Conservation (phyloP, 75 land plant genomes). For the Larix kaempferi region DNA sequence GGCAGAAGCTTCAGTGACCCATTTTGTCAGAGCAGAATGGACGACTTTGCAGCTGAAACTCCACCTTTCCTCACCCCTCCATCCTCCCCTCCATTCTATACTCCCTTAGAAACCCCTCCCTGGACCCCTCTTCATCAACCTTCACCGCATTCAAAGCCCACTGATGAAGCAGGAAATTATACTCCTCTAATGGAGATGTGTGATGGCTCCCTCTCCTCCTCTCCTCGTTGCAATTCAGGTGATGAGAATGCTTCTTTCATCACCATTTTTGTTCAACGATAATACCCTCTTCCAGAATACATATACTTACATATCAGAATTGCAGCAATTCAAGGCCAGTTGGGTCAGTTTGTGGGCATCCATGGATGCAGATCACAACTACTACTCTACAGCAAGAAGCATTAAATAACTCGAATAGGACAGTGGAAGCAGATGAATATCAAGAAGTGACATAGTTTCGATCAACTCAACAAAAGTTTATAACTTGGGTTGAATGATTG, state of each 20-base stretch:
- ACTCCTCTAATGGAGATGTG: neutral
- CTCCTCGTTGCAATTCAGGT: neutral
- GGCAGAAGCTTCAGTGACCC: constrained; percentile 5
- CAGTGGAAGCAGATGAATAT: too few relatives aligned
- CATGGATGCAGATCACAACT: too few relatives aligned
- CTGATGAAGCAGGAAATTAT: neutral
- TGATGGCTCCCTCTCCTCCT: neutral
- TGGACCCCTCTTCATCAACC: neutral
- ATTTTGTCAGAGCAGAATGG: neutral
- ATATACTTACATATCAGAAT: too few relatives aligned
- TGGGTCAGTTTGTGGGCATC: too few relatives aligned
- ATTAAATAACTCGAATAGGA: too few relatives aligned
- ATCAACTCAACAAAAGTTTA: too few relatives aligned
- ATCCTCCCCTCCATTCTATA: neutral
- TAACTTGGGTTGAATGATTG: too few relatives aligned
- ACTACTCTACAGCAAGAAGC: too few relatives aligned
- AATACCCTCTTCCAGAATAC: too few relatives aligned
- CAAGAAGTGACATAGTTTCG: too few relatives aligned
- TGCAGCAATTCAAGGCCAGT: too few relatives aligned
- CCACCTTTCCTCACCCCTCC: constrained; percentile 9
- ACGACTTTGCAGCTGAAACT: neutral
- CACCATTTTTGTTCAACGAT: constrained; percentile 2
- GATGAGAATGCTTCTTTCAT: constrained; percentile 12
- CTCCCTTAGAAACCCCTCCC: neutral
- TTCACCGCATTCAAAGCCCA: neutral